A percentile compares a stretch with the other conserved stretches of the same genome.
Evolutionary conservation across 768 basidiomycete species (phyloP).

Genomic region (Pleurotus eryngii): DNA sequence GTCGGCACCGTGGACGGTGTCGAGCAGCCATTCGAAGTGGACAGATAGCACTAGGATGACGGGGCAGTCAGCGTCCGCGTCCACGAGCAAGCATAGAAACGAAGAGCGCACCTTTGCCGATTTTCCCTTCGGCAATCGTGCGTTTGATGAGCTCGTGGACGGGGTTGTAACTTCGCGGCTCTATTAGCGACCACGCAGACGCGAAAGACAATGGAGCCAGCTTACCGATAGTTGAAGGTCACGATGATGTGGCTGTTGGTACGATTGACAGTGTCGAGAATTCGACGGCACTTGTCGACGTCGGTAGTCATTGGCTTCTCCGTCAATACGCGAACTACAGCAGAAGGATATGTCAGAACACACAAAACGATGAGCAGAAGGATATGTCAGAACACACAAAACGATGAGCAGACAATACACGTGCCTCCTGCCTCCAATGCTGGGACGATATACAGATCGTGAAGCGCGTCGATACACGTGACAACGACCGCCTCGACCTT

Average conservation of each 20-base stretch:
- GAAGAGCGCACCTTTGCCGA: conserved; percentile 32
- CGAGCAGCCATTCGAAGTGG: conserved; percentile 52
- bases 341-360: neutral
- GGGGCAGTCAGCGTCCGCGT: no score
- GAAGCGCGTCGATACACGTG: conserved; percentile 45
- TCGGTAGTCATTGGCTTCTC: conserved; percentile 56
- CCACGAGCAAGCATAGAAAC: neutral
- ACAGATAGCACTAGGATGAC: conserved; percentile 37
- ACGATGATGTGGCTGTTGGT: conserved; percentile 39
- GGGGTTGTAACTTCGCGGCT: conserved; percentile 36
- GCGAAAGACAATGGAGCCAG: neutral
- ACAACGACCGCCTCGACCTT: conserved; percentile 45
- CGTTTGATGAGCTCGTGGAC: conserved; percentile 48
- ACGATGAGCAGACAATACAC: conserved; percentile 6
- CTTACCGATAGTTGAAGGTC: conserved; percentile 39
- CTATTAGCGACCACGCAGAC: neutral
- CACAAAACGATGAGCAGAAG: no score
- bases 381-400: no score
- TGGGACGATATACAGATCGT: conserved; percentile 47
- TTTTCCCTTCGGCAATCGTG: conserved; percentile 41
- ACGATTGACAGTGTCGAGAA: conserved; percentile 41
- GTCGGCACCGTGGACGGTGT: conserved; percentile 51
- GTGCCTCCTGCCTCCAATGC: conserved; percentile 38
- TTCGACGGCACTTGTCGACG: conserved; percentile 41
- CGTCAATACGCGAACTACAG: conserved; percentile 43